phyloP scores from a whole-genome alignment of 257 asterid species.

The Echium plantagineum region DNA sequence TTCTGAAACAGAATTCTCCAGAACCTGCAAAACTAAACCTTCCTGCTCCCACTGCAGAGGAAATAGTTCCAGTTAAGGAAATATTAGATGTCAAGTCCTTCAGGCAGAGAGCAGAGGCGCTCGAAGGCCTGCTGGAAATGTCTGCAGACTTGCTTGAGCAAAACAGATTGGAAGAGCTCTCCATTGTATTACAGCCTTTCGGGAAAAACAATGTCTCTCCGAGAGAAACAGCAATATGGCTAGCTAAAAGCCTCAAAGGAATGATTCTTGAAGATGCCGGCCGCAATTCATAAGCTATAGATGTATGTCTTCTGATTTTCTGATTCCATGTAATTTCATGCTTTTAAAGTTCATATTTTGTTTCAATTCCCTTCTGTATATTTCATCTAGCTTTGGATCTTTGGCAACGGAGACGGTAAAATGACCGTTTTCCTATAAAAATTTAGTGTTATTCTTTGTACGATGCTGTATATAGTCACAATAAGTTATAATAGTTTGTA shows the following conservation, averaged over 20 bases:
- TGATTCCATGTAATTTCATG: not conserved
- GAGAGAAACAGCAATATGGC: conserved; percentile 96
- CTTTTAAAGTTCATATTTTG: too few species aligned
- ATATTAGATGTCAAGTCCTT: conserved; percentile 59
- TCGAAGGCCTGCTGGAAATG: conserved; percentile 82
- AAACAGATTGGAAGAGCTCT: conserved; percentile 72
- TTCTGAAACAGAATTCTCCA: conserved; percentile 19
- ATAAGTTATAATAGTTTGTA: too few species aligned
- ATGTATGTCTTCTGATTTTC: not conserved
- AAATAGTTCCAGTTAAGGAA: conserved; percentile 49
- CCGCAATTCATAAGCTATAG: conserved; percentile 29
- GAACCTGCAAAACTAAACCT: conserved; percentile 23
- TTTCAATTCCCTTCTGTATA: not conserved
- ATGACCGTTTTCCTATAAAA: too few species aligned
- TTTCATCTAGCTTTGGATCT: too few species aligned
- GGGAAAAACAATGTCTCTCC: conserved; percentile 95
- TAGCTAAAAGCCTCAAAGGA: conserved; percentile 89
- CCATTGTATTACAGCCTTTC: conserved; percentile 77
- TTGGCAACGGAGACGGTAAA: too few species aligned
- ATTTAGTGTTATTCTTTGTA: too few species aligned
- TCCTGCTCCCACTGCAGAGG: conserved; percentile 22
- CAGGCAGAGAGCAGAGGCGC: conserved; percentile 95
- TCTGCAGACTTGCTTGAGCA: conserved; percentile 97
- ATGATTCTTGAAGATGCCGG: conserved; percentile 81
- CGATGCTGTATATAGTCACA: too few species aligned